Base-by-base conservation (phyloP, 768 basidiomycete species). In the Tulasnella sp. region DNA sequence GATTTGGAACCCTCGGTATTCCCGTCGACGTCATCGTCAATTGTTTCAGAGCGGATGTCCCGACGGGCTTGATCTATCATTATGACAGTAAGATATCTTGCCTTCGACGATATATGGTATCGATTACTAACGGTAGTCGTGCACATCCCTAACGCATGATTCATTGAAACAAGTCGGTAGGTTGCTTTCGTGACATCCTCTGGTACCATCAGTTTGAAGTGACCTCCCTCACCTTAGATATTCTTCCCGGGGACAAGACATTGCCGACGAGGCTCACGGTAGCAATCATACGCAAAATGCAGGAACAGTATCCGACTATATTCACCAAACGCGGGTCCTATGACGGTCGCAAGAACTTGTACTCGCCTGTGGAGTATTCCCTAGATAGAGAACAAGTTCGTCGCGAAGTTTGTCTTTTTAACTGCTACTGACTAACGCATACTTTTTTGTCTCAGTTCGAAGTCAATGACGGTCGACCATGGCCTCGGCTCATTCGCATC, bases 261-360 rank as follows among this genome's bases (percentile, higher is more conserved):
- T 16, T 75, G 6, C 74, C 41, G 18, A 31, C 74, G n/a, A 5
- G 46, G 22, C 12, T 22, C n/a, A 48, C 74, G 18, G 40, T 75
- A 42, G 6, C 92, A 20, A 86, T 96, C 18, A 91, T 96, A 74
- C 88, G 88, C 20, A 87, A 86, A 22, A 85, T 96, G 20, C 95
- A 96, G 84, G 75, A 82, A 58, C 72, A 50, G 4, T 90, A 91
- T 1, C 91, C 90, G 0, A 86, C 89, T n/a, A 87, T 93, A 28
- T 96, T 96, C 84, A 93, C 90, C 3, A 93, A 93, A 16, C 90
- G 89, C 20, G 92, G 89, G 28, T 93, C 90, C 1, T 95, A 94
- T 81, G 94, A 95, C 80, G 94, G 94, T 0, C 88, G 93, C 64
- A 95, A 95, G 85, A 95, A 95, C 82, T 84, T 92, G 72, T 96